A percentile compares a stretch with the other conserved stretches of the same genome.
phyloP scores from a whole-genome alignment of 73 alveolate species.

The Durusdinium trenchii region DNA sequence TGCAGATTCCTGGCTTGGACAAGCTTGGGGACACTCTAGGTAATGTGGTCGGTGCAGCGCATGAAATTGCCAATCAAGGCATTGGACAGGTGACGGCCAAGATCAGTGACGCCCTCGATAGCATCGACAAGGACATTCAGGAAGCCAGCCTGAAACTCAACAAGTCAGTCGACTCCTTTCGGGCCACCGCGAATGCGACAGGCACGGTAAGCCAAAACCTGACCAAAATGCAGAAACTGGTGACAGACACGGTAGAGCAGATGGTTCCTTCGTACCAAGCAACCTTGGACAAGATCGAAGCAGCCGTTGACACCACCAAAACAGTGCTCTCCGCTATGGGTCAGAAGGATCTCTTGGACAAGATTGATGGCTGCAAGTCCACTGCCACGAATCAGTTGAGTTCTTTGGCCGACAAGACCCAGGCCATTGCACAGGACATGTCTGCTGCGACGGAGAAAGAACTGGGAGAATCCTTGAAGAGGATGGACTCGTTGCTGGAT shows the following conservation, averaged over 20 bases:
- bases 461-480: not conserved
- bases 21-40: not conserved
- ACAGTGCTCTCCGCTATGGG: not conserved
- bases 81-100: not conserved
- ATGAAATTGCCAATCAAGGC: not conserved
- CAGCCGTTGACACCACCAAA: not conserved
- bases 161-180: not conserved
- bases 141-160: slow-evolving; percentile 14
- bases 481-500: not conserved
- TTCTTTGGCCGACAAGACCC: not conserved
- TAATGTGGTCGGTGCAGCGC: not conserved
- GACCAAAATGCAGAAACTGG: slow-evolving; percentile 31
- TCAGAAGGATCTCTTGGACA: not conserved
- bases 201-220: not conserved
- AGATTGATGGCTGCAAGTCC: not conserved
- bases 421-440: not conserved
- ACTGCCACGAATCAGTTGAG: not conserved
- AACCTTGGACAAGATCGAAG: not conserved
- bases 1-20: not conserved
- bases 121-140: not conserved
- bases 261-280: slow-evolving; percentile 7
- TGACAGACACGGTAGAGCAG: not conserved
- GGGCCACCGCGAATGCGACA: not conserved
- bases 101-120: slow-evolving; percentile 3
- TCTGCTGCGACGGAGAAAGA: not conserved